These are phyloP conservation scores for Artomyces pyxidatus DNA, from an alignment of 768 basidiomycete species.

Conservation along the genomic window DNA sequence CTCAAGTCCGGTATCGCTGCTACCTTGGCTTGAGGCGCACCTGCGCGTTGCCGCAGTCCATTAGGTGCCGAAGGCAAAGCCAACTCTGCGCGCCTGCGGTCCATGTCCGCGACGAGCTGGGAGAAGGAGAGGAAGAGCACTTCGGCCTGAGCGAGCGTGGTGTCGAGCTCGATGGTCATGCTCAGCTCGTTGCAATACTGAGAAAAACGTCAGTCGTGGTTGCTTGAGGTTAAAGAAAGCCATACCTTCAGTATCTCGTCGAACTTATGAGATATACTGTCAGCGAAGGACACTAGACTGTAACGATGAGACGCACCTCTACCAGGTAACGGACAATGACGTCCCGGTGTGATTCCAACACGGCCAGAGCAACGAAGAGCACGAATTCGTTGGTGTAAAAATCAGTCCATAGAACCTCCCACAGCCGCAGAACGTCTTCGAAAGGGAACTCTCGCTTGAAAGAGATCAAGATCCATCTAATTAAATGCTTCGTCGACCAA, in stretches of 20 bases:
- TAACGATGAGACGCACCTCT: constrained; percentile 49
- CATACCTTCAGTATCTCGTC: constrained; percentile 71
- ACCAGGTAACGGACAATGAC: constrained; percentile 92
- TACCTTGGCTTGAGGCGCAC: neutral
- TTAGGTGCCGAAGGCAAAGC: constrained; percentile 15
- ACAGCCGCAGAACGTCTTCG: constrained; percentile 79
- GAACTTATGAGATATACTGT: constrained; percentile 37
- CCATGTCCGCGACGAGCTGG: constrained; percentile 82
- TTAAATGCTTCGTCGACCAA: too few species aligned
- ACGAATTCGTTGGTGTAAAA: constrained; percentile 84
- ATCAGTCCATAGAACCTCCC: constrained; percentile 94
- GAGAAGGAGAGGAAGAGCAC: constrained; percentile 91
- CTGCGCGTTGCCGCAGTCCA: constrained; percentile 28
- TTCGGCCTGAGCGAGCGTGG: constrained; percentile 93
- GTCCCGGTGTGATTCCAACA: constrained; percentile 92
- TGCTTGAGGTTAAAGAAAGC: too few species aligned
- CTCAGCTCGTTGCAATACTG: constrained; percentile 92
- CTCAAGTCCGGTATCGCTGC: constrained; percentile 11
- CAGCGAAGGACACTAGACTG: constrained; percentile 3
- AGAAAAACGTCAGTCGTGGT: neutral
- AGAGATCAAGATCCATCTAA: constrained; percentile 84
- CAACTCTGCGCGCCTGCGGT: constrained; percentile 66
- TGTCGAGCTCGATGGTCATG: constrained; percentile 96
- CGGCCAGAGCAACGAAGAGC: constrained; percentile 90
- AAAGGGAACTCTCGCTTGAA: constrained; percentile 98